Base-by-base conservation (phyloP, 169 alveolate species). In the Perkinsus olseni region DNA sequence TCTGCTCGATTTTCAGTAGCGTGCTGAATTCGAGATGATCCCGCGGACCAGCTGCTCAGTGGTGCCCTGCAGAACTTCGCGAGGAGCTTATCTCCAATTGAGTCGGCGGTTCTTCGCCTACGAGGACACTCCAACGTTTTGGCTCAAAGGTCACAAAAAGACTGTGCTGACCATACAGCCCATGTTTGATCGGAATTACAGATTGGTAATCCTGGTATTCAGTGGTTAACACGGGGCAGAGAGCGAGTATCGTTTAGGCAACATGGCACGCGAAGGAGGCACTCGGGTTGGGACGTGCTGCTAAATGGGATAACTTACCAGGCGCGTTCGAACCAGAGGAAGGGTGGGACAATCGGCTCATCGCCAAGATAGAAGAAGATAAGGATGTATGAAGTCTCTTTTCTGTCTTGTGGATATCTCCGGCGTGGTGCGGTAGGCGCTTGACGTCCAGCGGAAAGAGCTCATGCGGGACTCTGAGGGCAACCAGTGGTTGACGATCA, bases 261-360 rank as follows among this genome's bases (percentile, higher is more conserved):
- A 62, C 82, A 28, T 91, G 92, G 92, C 74, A 91, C 92, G 92
- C 92, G 3, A 40, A 91, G 92, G 92, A 91, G 92, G 92, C 92
- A 10, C 92, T 91, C 62, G 92, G 74, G 37, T 62, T 91, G 21
- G 92, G 38, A 21, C 40, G 92, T 6, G 92, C 92, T 11, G 92
- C 92, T n/a, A 38, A 39, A 8, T 91, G 48, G 48, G 92, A 91
- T 62, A 38, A 24, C 38, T 40, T 91, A 62, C 92, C 92, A 6
- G 93, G 93, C 34, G 38, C 82, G 11, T 17, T 37, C 10, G 93
- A 91, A 31, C 92, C 92, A 8, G 82, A 62, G 31, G 82, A 62
- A 28, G 82, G 82, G 4, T 62, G 82, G 82, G 82, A 62, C 31
- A 62, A 62, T 28, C 13, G 82, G 34, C 34, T 62, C 37, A 62